These are phyloP conservation scores for Trichomonascaceae sp. DNA, from an alignment of 1,139 yeast genomes.

Conservation along the genomic window DNA sequence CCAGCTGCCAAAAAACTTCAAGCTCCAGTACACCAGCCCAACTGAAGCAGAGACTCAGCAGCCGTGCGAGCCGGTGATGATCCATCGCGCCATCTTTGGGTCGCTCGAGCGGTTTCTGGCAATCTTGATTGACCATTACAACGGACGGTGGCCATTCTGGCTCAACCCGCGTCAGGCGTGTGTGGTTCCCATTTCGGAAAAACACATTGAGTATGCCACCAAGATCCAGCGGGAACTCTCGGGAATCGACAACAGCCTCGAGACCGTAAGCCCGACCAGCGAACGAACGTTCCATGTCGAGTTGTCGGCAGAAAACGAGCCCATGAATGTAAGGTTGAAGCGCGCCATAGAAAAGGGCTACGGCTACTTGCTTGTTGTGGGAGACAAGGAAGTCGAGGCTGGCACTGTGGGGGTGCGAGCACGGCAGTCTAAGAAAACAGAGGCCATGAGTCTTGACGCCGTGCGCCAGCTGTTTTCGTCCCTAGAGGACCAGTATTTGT, in stretches of 20 bases:
- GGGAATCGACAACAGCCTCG: constrained; percentile 22
- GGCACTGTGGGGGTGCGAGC: constrained; percentile 56
- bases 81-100: constrained; percentile 93
- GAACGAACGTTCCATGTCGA: constrained; percentile 56
- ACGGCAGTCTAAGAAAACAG: constrained; percentile 38
- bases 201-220: constrained; percentile 43
- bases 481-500: constrained; percentile 16
- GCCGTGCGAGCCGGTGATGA: constrained; percentile 95
- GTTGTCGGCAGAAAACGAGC: constrained; percentile 58
- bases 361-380: constrained; percentile 69
- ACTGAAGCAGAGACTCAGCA: constrained; percentile 7
- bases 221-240: constrained; percentile 34
- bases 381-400: constrained; percentile 65
- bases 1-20: constrained; percentile 81
- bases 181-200: constrained; percentile 63
- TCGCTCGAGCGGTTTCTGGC: constrained; percentile 90
- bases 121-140: constrained; percentile 75
- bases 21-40: constrained; percentile 39
- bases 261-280: constrained; percentile 8
- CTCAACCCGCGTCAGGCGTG: constrained; percentile 87
- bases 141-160: constrained; percentile 99
- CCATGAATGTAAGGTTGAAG: constrained; percentile 69
- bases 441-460: constrained; percentile 17
- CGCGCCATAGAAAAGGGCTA: constrained; percentile 69
- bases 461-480: constrained; percentile 14